Evolutionary conservation across 192 early-diverging fungal species (phyloP), one percentile per base, ranked within the genome.

Genomic region (Podila verticillata): DNA sequence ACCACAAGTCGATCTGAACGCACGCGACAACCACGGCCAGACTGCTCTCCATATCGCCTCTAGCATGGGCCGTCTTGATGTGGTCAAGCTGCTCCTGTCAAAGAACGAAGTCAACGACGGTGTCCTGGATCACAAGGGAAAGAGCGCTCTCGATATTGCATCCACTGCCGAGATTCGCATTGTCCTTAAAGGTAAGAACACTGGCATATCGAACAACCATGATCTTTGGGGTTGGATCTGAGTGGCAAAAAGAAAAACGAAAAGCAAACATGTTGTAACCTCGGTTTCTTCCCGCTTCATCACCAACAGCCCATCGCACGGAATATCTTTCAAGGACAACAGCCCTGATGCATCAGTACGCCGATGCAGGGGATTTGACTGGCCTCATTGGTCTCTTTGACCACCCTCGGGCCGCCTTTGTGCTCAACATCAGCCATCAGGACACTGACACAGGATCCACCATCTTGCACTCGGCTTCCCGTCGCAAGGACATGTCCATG

Each of bases 41-140:
- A 95, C 93, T 0, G 90, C 93, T 10, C 72, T 95, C 54, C 94
- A 95, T 66, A 70, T 92, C 67, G 94, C 92, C 0, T 83, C 93
- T 39, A 92, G 89, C 72, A 83, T 89, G 49, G 85, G 90, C 20
- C 84, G 92, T 34, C 71, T 82, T 8, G 92, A 94, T 57, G 84
- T 94, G 13, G 85, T 93, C 19, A 89, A 89, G 61, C 66, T 94
- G 32, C 74, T 95, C 30, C 84, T 95, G 35, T 77, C 83, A 35
- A 87, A 89, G 54, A 83, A 83, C 32, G 88, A 87, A 9, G 83
- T 93, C 39, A 87, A 94, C 73, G 92, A 94, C 83, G 86, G 90
- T 57, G 60, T 92, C 2, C 73, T 86, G 31, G 90, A 94, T 60
- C 49, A 74, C n/a, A 72, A 86, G 35, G 92, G 92, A 19, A 87